These are phyloP conservation scores for Tolypocladium inflatum DNA, from an alignment of 2,329 filamentous ascomycete species.

Conservation along the genomic window DNA sequence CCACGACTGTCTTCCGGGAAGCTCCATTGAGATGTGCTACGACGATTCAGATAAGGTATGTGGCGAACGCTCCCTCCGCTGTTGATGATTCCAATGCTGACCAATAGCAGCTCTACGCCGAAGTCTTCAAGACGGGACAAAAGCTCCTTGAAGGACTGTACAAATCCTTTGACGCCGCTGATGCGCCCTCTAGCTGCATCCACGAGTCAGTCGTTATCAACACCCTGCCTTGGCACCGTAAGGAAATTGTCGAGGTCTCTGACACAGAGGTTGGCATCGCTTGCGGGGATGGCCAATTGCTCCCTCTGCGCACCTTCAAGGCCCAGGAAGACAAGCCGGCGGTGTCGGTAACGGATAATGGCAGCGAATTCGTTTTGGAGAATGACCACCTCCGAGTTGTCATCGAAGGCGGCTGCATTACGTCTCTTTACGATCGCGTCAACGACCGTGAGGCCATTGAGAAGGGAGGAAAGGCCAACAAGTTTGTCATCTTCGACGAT, in stretches of 20 bases:
- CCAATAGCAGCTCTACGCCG: conserved; percentile 56
- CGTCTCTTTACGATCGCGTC: conserved; percentile 68
- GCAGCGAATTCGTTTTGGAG: conserved; percentile 62
- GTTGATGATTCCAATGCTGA: conserved; percentile 11
- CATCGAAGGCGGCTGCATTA: conserved; percentile 68
- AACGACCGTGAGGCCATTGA: conserved; percentile 71
- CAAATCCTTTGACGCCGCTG: conserved; percentile 53
- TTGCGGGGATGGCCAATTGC: conserved; percentile 43
- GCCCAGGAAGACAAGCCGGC: conserved; percentile 30
- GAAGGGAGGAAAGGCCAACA: conserved; percentile 67
- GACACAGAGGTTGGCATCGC: conserved; percentile 43
- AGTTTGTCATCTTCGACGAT: conserved; percentile 92
- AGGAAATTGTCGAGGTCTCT: conserved; percentile 60
- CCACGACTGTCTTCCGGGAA: conserved; percentile 93
- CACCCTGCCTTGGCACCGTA: conserved; percentile 77
- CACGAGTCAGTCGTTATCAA: conserved; percentile 59
- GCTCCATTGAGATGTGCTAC: conserved; percentile 95
- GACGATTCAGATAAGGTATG: conserved; percentile 78
- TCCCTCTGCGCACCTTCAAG: conserved; percentile 42
- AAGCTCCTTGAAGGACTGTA: conserved; percentile 63
- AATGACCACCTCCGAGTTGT: conserved; percentile 70
- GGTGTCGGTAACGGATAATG: conserved; percentile 41
- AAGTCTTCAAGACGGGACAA: conserved; percentile 70
- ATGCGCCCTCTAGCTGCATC: conserved; percentile 28
- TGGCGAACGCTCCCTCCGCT: not conserved